Evolutionary conservation across 768 basidiomycete genomes (phyloP), one percentile per base, ranked within the genome.

Genomic region (Sutorius australiensis): DNA sequence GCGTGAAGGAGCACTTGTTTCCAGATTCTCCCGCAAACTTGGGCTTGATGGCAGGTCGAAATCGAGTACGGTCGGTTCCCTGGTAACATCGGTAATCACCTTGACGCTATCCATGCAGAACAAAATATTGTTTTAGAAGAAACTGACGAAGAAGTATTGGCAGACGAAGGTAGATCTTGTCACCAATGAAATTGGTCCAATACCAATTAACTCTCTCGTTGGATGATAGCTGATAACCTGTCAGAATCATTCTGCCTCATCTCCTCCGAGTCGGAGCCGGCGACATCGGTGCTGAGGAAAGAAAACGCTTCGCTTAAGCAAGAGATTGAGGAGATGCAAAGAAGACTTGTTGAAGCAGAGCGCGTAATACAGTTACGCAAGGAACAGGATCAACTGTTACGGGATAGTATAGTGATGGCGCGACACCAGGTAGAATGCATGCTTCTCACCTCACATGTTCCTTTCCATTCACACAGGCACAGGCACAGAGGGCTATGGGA

Each of bases 401-500:
- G 88, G 21, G 90, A 92, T 58, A 89, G 88, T 57, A 89, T 93
- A 74, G 83, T 74, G 71, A 79, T 81, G 76, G 81, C 80, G 0
- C 84, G 70, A 67, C 83, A 69, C 74, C 86, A 77, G 84, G 92
- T 79, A 75, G 71, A 61, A 34, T 45, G 54, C 48, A 27, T n/a
- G 5, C 12, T 39, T 39, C 37, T 46, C 38, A 33, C 21, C 11
- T 46, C 44, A 10, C 19, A 30, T 34, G 33, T 21, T 37, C 9
- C 39, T 38, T 55, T 45, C 41, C 21, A n/a, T 59, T 43, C 43
- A 50, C 33, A 46, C 44, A 17, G 28, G 10, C 37, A 5, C 47
- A 92, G 90, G 90, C 90, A 14, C 90, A 92, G 63, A 81, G 85
- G 28, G 89, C 80, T 8, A 84, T 91, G 79, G 83, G 86, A 5